Evolutionary conservation across 139 green algal species (phyloP).

Genomic region (Haematococcus sp.): DNA sequence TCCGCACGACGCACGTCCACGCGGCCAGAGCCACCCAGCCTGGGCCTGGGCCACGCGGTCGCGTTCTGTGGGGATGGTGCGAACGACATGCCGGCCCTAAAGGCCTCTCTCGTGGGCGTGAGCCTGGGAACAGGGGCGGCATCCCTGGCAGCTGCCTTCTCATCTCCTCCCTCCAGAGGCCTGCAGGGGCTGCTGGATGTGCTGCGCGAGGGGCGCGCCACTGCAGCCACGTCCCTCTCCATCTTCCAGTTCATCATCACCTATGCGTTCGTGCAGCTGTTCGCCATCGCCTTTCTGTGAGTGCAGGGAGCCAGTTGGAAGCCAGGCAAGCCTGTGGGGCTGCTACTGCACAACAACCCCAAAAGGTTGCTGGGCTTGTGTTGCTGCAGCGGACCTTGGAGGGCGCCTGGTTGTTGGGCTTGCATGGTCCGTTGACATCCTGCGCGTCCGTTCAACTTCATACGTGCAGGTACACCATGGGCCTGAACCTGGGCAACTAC

Average conservation of each 20-base stretch:
- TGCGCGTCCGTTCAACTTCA: no score
- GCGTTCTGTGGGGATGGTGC: slow-evolving; percentile 34
- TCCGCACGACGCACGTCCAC: no score
- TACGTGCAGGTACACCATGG: slow-evolving; percentile 23
- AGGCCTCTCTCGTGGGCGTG: slow-evolving; percentile 20
- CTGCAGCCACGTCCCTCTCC: slow-evolving; percentile 32
- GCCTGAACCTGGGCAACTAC: slow-evolving; percentile 20
- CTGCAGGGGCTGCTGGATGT: slow-evolving; percentile 41
- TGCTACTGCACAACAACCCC: no score
- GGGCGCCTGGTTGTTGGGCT: no score
- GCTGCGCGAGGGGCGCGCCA: slow-evolving; percentile 40
- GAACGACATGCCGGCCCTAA: slow-evolving; percentile 31
- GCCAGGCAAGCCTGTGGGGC: no score
- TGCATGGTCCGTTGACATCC: no score
- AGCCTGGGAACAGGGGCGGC: slow-evolving; percentile 17
- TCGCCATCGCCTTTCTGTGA: not conserved
- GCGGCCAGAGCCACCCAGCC: no score
- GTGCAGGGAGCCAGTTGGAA: no score
- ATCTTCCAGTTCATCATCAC: slow-evolving; percentile 56
- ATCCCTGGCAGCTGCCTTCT: slow-evolving; percentile 11
- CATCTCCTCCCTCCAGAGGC: slow-evolving; percentile 15
- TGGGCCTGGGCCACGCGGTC: slow-evolving; percentile 3
- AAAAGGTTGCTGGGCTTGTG: no score
- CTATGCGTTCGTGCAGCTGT: slow-evolving; percentile 48
- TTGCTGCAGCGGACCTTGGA: no score